Evolutionary conservation across 2,329 filamentous ascomycete species (phyloP).

Genomic region (Pseudogymnoascus sp.): DNA sequence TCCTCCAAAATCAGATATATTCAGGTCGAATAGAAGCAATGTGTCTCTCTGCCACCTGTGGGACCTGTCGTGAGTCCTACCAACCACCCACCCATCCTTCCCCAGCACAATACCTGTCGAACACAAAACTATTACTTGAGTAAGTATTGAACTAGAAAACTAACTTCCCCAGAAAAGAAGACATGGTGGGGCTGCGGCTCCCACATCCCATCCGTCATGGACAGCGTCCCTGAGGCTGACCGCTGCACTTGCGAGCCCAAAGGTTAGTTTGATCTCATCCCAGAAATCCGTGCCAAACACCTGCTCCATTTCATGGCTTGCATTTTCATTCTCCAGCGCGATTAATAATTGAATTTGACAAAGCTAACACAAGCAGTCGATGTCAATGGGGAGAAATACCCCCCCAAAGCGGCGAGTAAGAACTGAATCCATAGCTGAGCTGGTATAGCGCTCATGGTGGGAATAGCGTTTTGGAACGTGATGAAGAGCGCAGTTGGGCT

Average conservation of each 20-base stretch:
- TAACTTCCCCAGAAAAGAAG: conserved; percentile 33
- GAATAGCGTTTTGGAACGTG: conserved; percentile 9
- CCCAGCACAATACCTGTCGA: conserved; percentile 11
- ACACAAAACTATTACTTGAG: background rate
- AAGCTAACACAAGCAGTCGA: conserved; percentile 38
- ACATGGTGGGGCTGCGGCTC: conserved; percentile 47
- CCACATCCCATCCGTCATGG: conserved; percentile 45
- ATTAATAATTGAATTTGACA: background rate
- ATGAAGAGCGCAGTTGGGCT: background rate
- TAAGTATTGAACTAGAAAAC: background rate
- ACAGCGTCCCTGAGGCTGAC: conserved; percentile 38
- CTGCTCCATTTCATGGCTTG: too few relatives aligned
- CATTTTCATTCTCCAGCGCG: background rate
- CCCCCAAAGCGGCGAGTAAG: conserved; percentile 36
- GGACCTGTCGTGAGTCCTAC: conserved; percentile 39
- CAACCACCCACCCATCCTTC: background rate
- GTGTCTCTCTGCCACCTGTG: conserved; percentile 44
- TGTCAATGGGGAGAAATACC: conserved; percentile 43
- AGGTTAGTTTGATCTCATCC: background rate
- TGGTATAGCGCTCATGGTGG: conserved; percentile 7
- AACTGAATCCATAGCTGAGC: conserved; percentile 16
- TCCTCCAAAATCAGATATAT: background rate
- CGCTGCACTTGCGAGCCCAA: conserved; percentile 41
- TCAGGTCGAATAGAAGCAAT: conserved; percentile 28
- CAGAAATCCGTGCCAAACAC: background rate